A percentile compares a stretch with the other conserved stretches of the same genome.
phyloP scores from a whole-genome alignment of 208 protist species.

The Jaenimonas drosophilae region DNA sequence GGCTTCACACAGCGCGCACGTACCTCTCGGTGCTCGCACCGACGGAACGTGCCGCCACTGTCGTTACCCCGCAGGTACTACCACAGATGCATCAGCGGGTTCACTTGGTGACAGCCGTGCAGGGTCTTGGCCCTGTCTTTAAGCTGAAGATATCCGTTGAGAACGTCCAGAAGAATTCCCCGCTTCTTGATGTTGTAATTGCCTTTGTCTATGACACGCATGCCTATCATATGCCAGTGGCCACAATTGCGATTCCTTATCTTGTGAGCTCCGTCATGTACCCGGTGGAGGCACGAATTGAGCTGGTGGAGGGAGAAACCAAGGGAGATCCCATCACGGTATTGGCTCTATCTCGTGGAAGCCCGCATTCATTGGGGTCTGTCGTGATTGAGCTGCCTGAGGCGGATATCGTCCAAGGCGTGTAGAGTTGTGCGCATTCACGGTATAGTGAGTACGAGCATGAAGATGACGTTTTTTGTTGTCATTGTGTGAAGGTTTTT shows the following conservation, averaged over 20 bases:
- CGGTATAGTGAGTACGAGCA: not conserved
- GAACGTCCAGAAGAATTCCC: constrained; percentile 53
- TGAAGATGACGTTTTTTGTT: constrained; percentile 1
- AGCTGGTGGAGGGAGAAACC: constrained; percentile 39
- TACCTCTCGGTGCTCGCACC: constrained; percentile 74
- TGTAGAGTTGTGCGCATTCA: constrained; percentile 8
- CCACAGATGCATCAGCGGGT: constrained; percentile 3
- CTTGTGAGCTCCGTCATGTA: constrained; percentile 59
- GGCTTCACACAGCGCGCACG: constrained; percentile 74
- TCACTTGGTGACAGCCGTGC: constrained; percentile 59
- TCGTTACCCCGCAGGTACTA: not conserved
- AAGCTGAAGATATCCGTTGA: constrained; percentile 74
- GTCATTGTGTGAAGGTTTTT: constrained; percentile 1
- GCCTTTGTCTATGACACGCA: constrained; percentile 36
- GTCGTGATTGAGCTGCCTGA: constrained; percentile 81
- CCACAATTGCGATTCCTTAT: constrained; percentile 41
- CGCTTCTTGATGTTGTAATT: constrained; percentile 49
- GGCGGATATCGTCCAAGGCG: constrained; percentile 34
- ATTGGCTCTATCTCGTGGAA: constrained; percentile 17
- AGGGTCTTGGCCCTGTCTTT: constrained; percentile 89
- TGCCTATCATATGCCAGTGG: constrained; percentile 46
- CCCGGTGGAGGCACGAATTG: constrained; percentile 43
- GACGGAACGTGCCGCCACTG: constrained; percentile 9
- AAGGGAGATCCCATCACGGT: constrained; percentile 59
- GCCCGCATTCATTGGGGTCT: constrained; percentile 29